These are phyloP conservation scores for Symbiodinium natans DNA, from an alignment of 73 alveolate genomes.

Conservation along the genomic window DNA sequence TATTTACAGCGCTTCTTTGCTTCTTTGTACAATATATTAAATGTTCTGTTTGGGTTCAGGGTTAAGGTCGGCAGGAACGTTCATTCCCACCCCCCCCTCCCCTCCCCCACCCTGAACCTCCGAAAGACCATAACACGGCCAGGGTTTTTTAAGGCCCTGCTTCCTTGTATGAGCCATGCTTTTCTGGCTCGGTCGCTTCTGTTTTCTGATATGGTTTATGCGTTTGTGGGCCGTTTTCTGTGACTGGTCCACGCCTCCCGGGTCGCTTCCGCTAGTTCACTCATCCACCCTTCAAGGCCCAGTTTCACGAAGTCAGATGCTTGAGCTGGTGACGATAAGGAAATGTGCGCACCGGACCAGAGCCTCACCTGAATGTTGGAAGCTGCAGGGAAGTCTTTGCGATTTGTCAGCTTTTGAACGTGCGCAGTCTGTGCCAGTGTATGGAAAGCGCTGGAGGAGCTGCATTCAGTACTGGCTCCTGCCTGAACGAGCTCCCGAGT, in stretches of 20 bases:
- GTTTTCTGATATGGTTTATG: not conserved
- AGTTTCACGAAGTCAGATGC: not conserved
- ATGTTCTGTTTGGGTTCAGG: too few species aligned
- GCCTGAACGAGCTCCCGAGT: conserved; percentile 78
- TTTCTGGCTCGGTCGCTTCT: not conserved
- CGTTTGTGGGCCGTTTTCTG: not conserved
- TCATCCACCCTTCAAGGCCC: too few species aligned
- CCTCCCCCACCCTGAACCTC: too few species aligned
- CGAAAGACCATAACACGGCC: too few species aligned
- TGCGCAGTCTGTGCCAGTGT: not conserved
- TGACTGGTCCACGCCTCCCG: too few species aligned
- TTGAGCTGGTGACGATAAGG: not conserved
- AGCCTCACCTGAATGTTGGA: not conserved
- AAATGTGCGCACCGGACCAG: conserved; percentile 92
- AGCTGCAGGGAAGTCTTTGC: not conserved
- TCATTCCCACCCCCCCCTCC: too few species aligned
- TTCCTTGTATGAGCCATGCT: not conserved
- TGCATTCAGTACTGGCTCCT: conserved; percentile 79
- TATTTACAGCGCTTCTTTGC: too few species aligned
- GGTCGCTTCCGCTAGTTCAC: too few species aligned
- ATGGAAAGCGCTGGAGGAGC: conserved; percentile 18
- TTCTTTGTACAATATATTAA: too few species aligned
- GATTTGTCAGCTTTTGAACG: not conserved
- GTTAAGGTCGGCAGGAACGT: too few species aligned
- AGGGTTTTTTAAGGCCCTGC: too few species aligned